Evolutionary conservation across 768 basidiomycete species (phyloP), one percentile per base, ranked within the genome.

Genomic region (Postia placenta): DNA sequence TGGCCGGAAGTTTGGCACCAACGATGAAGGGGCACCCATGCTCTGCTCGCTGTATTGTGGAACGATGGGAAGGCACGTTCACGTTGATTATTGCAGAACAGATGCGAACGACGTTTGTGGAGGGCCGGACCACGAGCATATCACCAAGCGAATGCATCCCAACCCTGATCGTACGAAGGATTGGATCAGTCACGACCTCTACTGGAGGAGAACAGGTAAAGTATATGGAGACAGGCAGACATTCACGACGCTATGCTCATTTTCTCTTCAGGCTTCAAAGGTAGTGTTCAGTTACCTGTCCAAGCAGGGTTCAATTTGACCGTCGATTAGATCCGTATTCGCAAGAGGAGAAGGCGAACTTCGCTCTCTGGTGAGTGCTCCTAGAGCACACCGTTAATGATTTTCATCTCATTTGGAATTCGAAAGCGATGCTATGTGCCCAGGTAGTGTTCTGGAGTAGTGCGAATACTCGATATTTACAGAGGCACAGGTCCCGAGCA

Each of bases 11-110:
- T 83, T 80, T 57, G 76, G 70, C 14, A 54, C 73, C 0, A 69
- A 72, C 20, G 78, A 80, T 44, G 75, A 78, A 37, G 79, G 81
- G 6, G 79, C 79, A 0, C 81, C 81, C 0, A 79, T 82, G 76
- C 70, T 83, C 68, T 83, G 82, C 56, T 81, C 71, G 40, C 66
- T 81, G 17, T 60, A 79, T 24, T 83, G 79, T 53, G 68, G 71
- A 1, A 64, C 74, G 12, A 67, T 81, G 63, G 81, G 81, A 0
- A 62, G 83, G 17, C 81, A 83, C 43, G 64, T 66, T 1, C 81
- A 83, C 57, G 63, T 83, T 27, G 79, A 76, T 52, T 77, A 74
- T 48, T 83, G 81, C 54, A 72, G 78, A 1, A 65, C 74, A 1
- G 58, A 66, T 33, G 56, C 64, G 17, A 61, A 50, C 9, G 59